Base-by-base conservation (phyloP, 1,139 yeast species). In the Lodderomyces metapsilosis region DNA sequence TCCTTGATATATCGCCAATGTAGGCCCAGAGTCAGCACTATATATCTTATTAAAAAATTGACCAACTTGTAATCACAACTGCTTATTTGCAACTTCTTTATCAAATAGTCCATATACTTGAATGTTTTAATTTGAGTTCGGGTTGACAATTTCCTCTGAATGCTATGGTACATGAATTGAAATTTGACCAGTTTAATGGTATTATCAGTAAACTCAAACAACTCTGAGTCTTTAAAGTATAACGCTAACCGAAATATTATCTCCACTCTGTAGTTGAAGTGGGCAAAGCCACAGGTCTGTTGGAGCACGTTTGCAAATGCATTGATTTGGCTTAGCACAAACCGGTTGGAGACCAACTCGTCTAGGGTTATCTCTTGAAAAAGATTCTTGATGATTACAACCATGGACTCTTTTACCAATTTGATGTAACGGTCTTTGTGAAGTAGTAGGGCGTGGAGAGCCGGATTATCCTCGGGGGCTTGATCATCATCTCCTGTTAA, bases 341-440 rank as follows among this genome's bases (percentile, higher is more conserved):
- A 21, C 16, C 20, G 5, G 30, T 30, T 21, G 16, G 17, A n/a
- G 17, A 18, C 22, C 25, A 37, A 31, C 9, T 37, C 35, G 16
- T 30, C 21, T 10, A 37, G 15, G 2, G 35, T 18, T 4, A 21
- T 37, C 11, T 12, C 27, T n/a, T 22, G 15, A 31, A 37, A 37
- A 2, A 12, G 12, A 5, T 9, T 23, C n/a, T 31, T 31, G 20
- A 37, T 37, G 11, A 37, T 30, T 2, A 13, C 30, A 15, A 31
- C 31, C 23, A 37, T 23, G 11, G 35, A 31, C 22, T 37, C 35
- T 30, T 37, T 37, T 11, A 37, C 35, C 28, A 37, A 20, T 16
- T 37, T 30, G n/a, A 30, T 23, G 10, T 30, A 30, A 15, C 21
- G 22, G 12, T 13, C 10, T 23, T 37, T 37, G 28, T 30, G 18